A percentile compares a stretch with the other conserved stretches of the same genome.
phyloP scores from a whole-genome alignment of 805 yeast species.

The Suhomyces sp. region DNA sequence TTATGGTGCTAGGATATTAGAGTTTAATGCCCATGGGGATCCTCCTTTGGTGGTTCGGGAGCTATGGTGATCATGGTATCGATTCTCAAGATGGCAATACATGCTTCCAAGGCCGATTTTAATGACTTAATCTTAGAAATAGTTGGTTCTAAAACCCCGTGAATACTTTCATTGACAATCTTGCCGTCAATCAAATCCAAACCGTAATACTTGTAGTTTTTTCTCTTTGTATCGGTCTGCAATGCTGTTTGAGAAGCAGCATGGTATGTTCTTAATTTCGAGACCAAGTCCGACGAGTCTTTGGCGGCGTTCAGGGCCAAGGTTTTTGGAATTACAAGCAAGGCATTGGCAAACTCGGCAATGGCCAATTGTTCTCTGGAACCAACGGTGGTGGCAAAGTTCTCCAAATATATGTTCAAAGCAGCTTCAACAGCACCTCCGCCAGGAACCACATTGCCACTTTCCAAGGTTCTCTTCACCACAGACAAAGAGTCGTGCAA shows the following conservation, averaged over 20 bases:
- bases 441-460: constrained; percentile 95
- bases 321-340: constrained; percentile 92
- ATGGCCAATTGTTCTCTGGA: constrained; percentile 97
- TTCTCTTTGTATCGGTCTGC: constrained; percentile 79
- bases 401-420: constrained; percentile 88
- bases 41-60: constrained; percentile 91
- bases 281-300: constrained; percentile 91
- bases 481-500: constrained; percentile 92
- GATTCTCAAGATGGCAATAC: constrained; percentile 93
- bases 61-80: constrained; percentile 98
- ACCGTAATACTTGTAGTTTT: constrained; percentile 86
- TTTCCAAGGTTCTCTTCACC: constrained; percentile 92
- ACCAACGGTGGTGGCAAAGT: constrained; percentile 96
- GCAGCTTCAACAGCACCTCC: constrained; percentile 99
- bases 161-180: constrained; percentile 76
- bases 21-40: constrained; percentile 75
- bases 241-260: constrained; percentile 89
- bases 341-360: constrained; percentile 92
- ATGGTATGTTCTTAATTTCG: constrained; percentile 93
- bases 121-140: constrained; percentile 88
- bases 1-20: too few relatives aligned
- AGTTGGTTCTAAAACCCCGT: constrained; percentile 95
- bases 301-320: constrained; percentile 96
- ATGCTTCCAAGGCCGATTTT: constrained; percentile 96
- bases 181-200: constrained; percentile 88